phyloP scores from a whole-genome alignment of 257 asterid species.

The Petrea volubilis region DNA sequence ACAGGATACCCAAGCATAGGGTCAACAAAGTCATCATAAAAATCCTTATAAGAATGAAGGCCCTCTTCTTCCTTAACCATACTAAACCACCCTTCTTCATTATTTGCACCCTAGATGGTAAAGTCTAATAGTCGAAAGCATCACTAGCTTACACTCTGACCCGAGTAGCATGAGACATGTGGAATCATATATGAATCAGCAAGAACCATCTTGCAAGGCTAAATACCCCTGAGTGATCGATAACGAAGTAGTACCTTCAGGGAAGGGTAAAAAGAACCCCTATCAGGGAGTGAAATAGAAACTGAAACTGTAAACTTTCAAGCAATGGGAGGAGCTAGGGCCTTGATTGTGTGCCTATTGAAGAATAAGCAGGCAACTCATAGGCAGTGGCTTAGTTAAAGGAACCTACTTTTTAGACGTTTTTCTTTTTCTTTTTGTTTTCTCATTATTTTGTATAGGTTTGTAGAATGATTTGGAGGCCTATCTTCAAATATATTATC shows the following conservation, averaged over 20 bases:
- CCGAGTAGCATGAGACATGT: background rate
- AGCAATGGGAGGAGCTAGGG: background rate
- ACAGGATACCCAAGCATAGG: too few relatives aligned
- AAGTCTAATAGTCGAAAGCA: background rate
- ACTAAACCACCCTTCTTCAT: too few relatives aligned
- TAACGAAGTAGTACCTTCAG: background rate
- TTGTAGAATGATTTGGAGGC: too few relatives aligned
- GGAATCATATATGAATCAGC: constrained; percentile 2
- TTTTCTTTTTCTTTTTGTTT: too few relatives aligned
- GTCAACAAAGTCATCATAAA: too few relatives aligned
- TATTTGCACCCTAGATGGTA: background rate
- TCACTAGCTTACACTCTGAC: background rate
- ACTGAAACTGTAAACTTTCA: background rate
- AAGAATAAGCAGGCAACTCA: too few relatives aligned
- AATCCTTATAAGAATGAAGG: too few relatives aligned
- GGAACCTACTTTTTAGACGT: too few relatives aligned
- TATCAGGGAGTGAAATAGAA: background rate
- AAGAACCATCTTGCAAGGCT: constrained; percentile 18
- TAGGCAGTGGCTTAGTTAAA: too few relatives aligned
- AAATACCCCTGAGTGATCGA: background rate
- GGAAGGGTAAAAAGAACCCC: background rate
- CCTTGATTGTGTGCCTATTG: background rate
- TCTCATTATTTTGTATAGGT: too few relatives aligned
- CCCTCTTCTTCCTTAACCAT: too few relatives aligned
- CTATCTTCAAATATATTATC: too few relatives aligned